Evolutionary conservation across 768 basidiomycete species (phyloP), one percentile per base, ranked within the genome.

Genomic region (Rickenella mellea): DNA sequence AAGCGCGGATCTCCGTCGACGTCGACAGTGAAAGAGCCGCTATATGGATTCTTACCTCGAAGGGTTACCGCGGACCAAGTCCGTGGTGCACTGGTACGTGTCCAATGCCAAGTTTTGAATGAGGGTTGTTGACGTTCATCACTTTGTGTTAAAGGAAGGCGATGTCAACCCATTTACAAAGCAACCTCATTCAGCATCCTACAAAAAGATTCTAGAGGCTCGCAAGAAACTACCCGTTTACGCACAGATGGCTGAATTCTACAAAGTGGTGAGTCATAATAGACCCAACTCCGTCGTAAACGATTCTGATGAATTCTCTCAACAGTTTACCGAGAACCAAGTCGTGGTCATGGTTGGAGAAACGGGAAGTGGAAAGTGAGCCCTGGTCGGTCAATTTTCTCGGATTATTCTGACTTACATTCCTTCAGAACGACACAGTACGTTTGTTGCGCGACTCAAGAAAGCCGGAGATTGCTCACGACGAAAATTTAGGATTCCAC

Each of bases 361-460:
- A 68, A 96, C 93, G 0, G 93, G 92, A 8, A 85, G 89, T 21
- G 93, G 92, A 26, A 97, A 94, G 84, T 89, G 58, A 59, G 86
- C 53, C 2, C 24, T 20, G 15, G 9, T 24, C 22, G 27, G n/a
- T n/a, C n/a, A n/a, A 6, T 33, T n/a, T 38, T 26, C 6, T 4
- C 27, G 9, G 2, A 7, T 33, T 19, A 25, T 2, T 15, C 31
- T 15, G 12, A n/a, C 20, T 14, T 10, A 17, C 19, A 17, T 8
- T 19, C 22, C 17, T 35, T 15, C 9, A 21, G 35, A 27, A 7
- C 39, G 11, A 10, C 5, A 6, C 10, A 19, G 27, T 38, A 12
- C 5, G 2, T n/a, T n/a, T n/a, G n/a, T n/a, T n/a, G n/a, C n/a
- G 10, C 22, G 20, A 42, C 11, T 20, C 20, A 21, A 24, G 27